phyloP scores from a whole-genome alignment of 495 filamentous ascomycete species.

The Podospora anserina region DNA sequence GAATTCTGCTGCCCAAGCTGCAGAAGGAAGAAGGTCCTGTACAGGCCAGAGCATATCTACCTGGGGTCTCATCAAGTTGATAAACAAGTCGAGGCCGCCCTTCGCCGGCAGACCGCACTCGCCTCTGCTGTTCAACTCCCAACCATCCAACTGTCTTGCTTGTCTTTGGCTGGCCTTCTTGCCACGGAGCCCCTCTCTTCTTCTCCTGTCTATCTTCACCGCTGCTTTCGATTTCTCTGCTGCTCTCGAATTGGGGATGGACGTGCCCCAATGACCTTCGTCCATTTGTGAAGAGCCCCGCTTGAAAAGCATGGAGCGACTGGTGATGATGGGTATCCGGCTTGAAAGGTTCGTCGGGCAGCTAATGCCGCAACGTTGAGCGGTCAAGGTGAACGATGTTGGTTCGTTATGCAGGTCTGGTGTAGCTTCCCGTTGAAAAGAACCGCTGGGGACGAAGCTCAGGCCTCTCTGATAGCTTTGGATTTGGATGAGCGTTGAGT shows the following conservation, averaged over 20 bases:
- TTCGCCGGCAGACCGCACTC: not conserved
- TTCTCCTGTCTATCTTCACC: not conserved
- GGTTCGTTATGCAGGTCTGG: slow-evolving; percentile 5
- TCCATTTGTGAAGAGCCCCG: not conserved
- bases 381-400: not conserved
- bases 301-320: not conserved
- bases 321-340: not conserved
- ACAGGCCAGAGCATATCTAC: not conserved
- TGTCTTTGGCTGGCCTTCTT: not conserved
- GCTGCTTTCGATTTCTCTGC: not conserved
- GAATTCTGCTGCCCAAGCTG: not conserved
- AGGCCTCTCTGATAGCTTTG: not conserved
- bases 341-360: not conserved
- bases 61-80: not conserved
- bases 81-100: not conserved
- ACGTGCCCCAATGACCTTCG: not conserved
- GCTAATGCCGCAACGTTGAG: not conserved
- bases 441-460: not conserved
- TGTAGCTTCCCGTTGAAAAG: slow-evolving; percentile 1
- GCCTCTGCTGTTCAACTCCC: not conserved
- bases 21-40: not conserved
- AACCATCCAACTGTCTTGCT: not conserved
- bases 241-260: not conserved
- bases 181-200: not conserved
- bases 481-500: not conserved